phyloP scores from a whole-genome alignment of 305 asterid genomes.

The Withania somnifera region DNA sequence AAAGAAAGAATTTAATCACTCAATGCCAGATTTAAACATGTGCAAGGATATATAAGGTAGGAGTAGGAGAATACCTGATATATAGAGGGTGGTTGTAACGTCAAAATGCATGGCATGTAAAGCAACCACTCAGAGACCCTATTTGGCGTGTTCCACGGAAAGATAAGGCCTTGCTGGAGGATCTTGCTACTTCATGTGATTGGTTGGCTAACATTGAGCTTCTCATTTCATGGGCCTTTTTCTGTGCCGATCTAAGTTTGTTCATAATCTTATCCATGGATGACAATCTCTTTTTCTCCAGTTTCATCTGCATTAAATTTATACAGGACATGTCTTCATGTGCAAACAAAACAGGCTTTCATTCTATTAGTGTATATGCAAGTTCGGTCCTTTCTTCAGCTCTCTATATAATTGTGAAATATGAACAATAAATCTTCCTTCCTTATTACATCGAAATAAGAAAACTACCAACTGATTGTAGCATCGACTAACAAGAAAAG shows the following conservation, averaged over 20 bases:
- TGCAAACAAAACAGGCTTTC: neutral
- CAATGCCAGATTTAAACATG: neutral
- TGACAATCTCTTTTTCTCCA: slow-evolving; percentile 91
- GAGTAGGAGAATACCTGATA: neutral
- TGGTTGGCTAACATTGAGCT: slow-evolving; percentile 40
- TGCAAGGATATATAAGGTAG: neutral
- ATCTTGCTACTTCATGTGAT: slow-evolving; percentile 24
- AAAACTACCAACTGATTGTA: neutral
- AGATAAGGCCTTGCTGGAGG: slow-evolving; percentile 49
- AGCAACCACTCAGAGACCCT: slow-evolving; percentile 77
- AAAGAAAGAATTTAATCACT: neutral
- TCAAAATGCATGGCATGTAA: slow-evolving; percentile 75
- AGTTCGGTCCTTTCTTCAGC: neutral
- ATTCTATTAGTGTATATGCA: neutral
- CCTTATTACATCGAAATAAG: neutral
- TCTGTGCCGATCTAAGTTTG: slow-evolving; percentile 73
- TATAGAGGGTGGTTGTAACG: neutral
- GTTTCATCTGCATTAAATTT: slow-evolving; percentile 49
- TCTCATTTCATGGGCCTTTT: slow-evolving; percentile 88
- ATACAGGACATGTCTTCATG: neutral
- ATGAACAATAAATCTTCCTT: neutral
- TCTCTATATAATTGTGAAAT: neutral
- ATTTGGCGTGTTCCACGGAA: slow-evolving; percentile 50
- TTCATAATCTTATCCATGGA: slow-evolving; percentile 90
- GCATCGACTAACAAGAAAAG: neutral